Percentiles rank a stretch among this genome's conserved stretches.
Conservation (phyloP, 1,139 yeast genomes). For the Saccharomyces pastorianus region DNA sequence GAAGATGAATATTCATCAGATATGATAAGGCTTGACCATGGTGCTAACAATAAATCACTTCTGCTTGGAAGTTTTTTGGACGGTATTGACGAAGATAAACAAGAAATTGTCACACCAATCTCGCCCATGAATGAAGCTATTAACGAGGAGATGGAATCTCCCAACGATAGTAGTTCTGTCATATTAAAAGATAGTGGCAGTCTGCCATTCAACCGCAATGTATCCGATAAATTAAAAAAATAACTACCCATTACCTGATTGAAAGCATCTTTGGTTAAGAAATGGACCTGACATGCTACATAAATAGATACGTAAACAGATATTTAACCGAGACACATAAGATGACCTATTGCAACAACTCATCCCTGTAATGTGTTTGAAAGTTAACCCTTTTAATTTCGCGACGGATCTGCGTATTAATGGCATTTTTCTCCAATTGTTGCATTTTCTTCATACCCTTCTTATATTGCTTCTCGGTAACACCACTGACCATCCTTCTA, state of each 20-base stretch:
- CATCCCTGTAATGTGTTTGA: conserved; percentile 62
- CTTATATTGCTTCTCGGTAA: conserved; percentile 38
- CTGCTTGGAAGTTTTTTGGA: not conserved
- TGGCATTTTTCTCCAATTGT: conserved; percentile 40
- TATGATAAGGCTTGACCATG: conserved; percentile 1
- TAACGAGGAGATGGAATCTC: conserved; percentile 10
- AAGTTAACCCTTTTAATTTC: conserved; percentile 48
- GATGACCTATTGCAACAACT: conserved; percentile 35
- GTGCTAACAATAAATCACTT: conserved; percentile 1
- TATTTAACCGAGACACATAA: not conserved
- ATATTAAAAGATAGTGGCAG: not conserved
- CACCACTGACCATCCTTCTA: conserved; percentile 39
- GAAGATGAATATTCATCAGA: conserved; percentile 8
- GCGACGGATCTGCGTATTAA: conserved; percentile 43
- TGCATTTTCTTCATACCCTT: conserved; percentile 40
- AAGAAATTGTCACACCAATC: conserved; percentile 1
- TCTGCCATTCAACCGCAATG: not conserved
- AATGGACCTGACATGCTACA: not conserved
- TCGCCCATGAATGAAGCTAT: conserved; percentile 2
- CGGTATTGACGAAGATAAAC: not conserved
- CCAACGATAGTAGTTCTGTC: conserved; percentile 13
- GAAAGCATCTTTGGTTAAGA: not conserved
- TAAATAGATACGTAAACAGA: not conserved
- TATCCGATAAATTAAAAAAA: conserved; percentile 7
- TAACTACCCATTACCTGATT: not conserved